Evolutionary conservation across 2,329 filamentous ascomycete genomes (phyloP).

Genomic region (Verticillium isaacii): DNA sequence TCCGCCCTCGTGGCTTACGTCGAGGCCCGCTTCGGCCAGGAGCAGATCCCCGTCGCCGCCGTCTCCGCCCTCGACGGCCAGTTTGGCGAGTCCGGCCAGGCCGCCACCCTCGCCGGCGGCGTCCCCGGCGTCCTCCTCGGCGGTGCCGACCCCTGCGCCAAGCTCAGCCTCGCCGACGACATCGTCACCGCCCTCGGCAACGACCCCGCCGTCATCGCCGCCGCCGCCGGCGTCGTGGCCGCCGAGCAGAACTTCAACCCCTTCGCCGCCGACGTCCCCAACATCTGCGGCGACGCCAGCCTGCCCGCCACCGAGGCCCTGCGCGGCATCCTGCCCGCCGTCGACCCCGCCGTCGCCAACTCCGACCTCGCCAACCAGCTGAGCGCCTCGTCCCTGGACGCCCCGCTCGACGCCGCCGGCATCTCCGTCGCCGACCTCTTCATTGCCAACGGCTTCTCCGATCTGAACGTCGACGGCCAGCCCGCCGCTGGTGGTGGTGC

Average conservation of each 20-base stretch:
- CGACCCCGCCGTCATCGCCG: constrained; percentile 54
- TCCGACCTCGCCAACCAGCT: constrained; percentile 56
- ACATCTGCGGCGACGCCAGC: constrained; percentile 58
- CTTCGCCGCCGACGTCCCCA: constrained; percentile 53
- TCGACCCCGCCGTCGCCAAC: constrained; percentile 59
- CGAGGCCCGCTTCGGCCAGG: constrained; percentile 58
- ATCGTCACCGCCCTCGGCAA: constrained; percentile 58
- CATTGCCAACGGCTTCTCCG: constrained; percentile 56
- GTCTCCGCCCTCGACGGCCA: constrained; percentile 44
- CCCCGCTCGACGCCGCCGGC: constrained; percentile 55
- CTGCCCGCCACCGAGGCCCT: constrained; percentile 58
- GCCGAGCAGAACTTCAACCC: constrained; percentile 73
- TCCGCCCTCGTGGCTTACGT: constrained; percentile 36
- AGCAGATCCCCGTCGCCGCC: constrained; percentile 52
- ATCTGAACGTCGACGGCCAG: constrained; percentile 46
- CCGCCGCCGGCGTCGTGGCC: constrained; percentile 57
- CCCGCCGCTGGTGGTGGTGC: constrained; percentile 25
- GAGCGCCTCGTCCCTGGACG: constrained; percentile 43
- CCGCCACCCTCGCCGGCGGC: constrained; percentile 57
- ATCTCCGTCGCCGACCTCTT: constrained; percentile 62
- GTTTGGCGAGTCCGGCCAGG: constrained; percentile 54
- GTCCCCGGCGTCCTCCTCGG: constrained; percentile 60
- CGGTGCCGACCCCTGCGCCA: constrained; percentile 61
- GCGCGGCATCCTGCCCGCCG: constrained; percentile 61
- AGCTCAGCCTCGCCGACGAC: constrained; percentile 60